Percentiles rank a stretch among this genome's conserved stretches.
These are phyloP conservation scores for Polyplosphaeria fusca DNA, from an alignment of 495 filamentous ascomycete genomes.

Conservation along the genomic window DNA sequence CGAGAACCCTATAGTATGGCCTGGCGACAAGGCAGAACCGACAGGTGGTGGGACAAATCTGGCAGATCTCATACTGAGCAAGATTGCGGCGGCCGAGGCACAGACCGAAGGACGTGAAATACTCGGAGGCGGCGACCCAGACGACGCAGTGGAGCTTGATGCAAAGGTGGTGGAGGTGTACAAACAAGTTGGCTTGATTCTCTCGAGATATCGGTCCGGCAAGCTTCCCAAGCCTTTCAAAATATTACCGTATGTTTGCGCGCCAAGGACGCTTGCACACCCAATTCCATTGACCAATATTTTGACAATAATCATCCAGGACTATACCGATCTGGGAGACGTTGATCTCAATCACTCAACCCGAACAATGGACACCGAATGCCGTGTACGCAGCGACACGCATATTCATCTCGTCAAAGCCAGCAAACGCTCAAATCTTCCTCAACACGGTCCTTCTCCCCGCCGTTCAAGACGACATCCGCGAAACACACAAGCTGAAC, in stretches of 20 bases:
- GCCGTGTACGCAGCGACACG: slow-evolving; percentile 80
- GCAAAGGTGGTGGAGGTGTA: slow-evolving; percentile 93
- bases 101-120: slow-evolving; percentile 7
- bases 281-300: too few species aligned
- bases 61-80: slow-evolving; percentile 85
- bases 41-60: slow-evolving; percentile 63
- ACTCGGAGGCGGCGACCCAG: slow-evolving; percentile 40
- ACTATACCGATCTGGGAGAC: slow-evolving; percentile 87
- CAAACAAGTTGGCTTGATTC: slow-evolving; percentile 83
- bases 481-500: slow-evolving; percentile 86
- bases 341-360: slow-evolving; percentile 75
- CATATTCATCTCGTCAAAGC: slow-evolving; percentile 81
- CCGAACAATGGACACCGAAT: slow-evolving; percentile 84
- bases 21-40: slow-evolving; percentile 37
- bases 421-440: slow-evolving; percentile 72
- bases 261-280: too few species aligned
- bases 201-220: slow-evolving; percentile 91
- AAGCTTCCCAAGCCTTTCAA: slow-evolving; percentile 97
- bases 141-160: slow-evolving; percentile 81
- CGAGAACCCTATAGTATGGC: slow-evolving; percentile 43
- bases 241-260: too few species aligned
- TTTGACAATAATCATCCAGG: too few species aligned
- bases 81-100: slow-evolving; percentile 90
- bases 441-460: slow-evolving; percentile 79
- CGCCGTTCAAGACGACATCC: slow-evolving; percentile 81